These are phyloP conservation scores for Coniella lustricola DNA, from an alignment of 2,329 filamentous ascomycete genomes.

Conservation along the genomic window DNA sequence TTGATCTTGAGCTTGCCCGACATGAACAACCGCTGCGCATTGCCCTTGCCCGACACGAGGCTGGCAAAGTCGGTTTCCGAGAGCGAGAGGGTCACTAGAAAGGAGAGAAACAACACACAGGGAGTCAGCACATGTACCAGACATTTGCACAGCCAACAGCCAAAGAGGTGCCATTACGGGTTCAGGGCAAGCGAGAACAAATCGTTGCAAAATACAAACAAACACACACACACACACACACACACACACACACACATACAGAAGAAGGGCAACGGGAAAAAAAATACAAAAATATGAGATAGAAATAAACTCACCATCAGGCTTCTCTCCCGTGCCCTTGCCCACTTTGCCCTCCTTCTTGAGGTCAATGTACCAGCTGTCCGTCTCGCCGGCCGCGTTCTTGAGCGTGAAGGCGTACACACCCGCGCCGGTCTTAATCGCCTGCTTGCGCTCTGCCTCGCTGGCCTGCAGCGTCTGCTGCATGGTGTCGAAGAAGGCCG, in stretches of 20 bases:
- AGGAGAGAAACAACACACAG: no score
- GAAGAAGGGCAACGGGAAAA: no score
- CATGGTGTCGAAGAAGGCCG: conserved; percentile 86
- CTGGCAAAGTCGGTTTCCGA: conserved; percentile 81
- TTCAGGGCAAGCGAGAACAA: no score
- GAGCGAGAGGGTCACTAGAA: conserved; percentile 71
- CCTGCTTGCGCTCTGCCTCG: conserved; percentile 68
- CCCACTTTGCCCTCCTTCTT: conserved; percentile 81
- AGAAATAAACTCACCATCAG: conserved; percentile 66
- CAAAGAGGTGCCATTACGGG: no score
- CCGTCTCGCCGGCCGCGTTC: conserved; percentile 71
- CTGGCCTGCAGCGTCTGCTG: conserved; percentile 60
- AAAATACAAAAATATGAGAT: no score
- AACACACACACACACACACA: no score
- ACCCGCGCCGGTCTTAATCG: conserved; percentile 80
- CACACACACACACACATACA: no score
- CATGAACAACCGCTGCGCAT: conserved; percentile 96
- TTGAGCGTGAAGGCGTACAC: conserved; percentile 90
- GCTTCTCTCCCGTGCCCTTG: conserved; percentile 72
- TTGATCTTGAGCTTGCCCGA: conserved; percentile 97
- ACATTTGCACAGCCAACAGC: no score
- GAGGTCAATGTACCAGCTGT: conserved; percentile 92
- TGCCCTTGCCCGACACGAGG: conserved; percentile 79
- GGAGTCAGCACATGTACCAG: no score
- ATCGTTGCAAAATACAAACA: no score